A percentile compares a stretch with the other conserved stretches of the same genome.
These are phyloP conservation scores for Penicillium sp. DNA, from an alignment of 2,329 filamentous ascomycete genomes.

Conservation along the genomic window DNA sequence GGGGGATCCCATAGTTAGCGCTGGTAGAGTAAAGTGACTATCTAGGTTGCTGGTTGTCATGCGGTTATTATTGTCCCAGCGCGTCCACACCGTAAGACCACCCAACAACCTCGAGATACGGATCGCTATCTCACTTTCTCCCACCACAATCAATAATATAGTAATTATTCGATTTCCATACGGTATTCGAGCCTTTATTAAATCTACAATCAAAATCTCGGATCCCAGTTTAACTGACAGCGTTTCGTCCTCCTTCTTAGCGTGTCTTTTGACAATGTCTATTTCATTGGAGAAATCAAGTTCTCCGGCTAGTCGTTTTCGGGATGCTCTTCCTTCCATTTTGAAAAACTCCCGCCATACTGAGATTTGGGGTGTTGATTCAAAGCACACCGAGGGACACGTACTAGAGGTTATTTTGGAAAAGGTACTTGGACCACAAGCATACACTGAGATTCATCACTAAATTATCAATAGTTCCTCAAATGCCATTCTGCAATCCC, in stretches of 20 bases:
- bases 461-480: background rate
- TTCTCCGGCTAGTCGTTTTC: background rate
- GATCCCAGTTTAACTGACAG: background rate
- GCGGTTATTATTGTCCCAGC: background rate
- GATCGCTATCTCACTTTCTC: background rate
- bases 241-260: background rate
- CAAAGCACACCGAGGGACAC: background rate
- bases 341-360: background rate
- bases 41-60: background rate
- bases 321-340: background rate
- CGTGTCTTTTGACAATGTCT: background rate
- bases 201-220: background rate
- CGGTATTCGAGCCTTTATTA: background rate
- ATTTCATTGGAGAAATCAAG: background rate
- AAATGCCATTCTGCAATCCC: background rate
- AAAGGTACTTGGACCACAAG: background rate
- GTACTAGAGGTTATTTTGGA: background rate
- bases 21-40: background rate
- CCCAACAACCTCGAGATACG: background rate
- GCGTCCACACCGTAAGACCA: background rate
- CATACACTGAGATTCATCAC: background rate
- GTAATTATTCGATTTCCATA: background rate
- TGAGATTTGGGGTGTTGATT: background rate
- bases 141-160: background rate
- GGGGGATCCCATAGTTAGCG: background rate